A percentile compares a stretch with the other conserved stretches of the same genome.
Conservation (phyloP, 2,329 filamentous ascomycete species). For the Pezicula rhizophila region DNA sequence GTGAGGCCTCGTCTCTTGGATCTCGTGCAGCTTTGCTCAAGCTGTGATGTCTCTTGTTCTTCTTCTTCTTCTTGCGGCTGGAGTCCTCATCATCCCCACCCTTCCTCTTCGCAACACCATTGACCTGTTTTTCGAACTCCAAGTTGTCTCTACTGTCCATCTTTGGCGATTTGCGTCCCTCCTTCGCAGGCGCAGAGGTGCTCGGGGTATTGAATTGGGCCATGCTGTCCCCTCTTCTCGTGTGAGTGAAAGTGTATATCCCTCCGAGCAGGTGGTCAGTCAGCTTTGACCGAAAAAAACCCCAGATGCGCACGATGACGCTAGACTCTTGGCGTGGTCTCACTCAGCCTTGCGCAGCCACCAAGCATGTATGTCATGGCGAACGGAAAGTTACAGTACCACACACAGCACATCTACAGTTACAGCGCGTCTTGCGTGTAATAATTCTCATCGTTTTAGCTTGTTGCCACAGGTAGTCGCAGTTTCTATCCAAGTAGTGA, state of each 20-base stretch:
- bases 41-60: constrained; percentile 42
- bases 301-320: neutral
- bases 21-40: constrained; percentile 57
- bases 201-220: constrained; percentile 17
- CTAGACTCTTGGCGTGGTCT: neutral
- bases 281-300: neutral
- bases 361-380: too few species aligned
- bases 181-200: constrained; percentile 1
- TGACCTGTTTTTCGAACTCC: constrained; percentile 6
- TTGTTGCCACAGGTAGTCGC: too few species aligned
- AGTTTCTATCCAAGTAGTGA: too few species aligned
- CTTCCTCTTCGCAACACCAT: constrained; percentile 13
- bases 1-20: constrained; percentile 43
- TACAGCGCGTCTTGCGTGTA: too few species aligned
- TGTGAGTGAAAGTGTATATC: neutral
- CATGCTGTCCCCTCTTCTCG: constrained; percentile 5
- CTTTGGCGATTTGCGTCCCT: constrained; percentile 5
- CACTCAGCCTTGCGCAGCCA: neutral
- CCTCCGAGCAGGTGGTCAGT: neutral
- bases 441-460: too few species aligned
- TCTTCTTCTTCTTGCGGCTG: constrained; percentile 10
- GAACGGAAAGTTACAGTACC: too few species aligned
- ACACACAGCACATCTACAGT: too few species aligned
- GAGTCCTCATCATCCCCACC: constrained; percentile 9
- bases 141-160: constrained; percentile 7